Base-by-base conservation (phyloP, 2,329 filamentous ascomycete genomes). In the Aureobasidium sp. region DNA sequence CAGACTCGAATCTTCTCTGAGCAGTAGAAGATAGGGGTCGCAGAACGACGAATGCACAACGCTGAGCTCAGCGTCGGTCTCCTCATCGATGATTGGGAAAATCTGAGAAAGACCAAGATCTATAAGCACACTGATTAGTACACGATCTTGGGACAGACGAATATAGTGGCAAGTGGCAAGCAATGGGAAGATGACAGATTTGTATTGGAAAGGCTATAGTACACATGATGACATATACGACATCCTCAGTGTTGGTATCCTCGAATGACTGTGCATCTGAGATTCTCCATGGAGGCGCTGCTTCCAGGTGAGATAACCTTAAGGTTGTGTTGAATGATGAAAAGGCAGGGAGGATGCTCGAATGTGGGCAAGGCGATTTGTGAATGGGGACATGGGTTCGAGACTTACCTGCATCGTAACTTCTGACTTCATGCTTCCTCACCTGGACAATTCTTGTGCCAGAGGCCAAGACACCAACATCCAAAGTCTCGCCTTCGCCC, bases 61-160 rank as follows among this genome's bases (percentile, higher is more conserved):
- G 59, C 87, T 83, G 5, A 90, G 87, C 69, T 96, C 90, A 22
- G 84, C 87, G 14, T 89, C 91, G 0, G 87, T 92, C 66, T 94
- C 90, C 69, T 96, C 94, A 68, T 97, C 94, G 65, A 90, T 84
- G 83, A 97, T 91, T 0, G 92, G 91, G 55, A 97, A 82, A 61
- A 99, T 97, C 70, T 97, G 93, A 49, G 87, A 87, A 59, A 99
- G 82, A 12, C 88, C 90, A 63, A 99, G 83, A 73, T 96, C 90
- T 91, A 69, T 53, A 36, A 17, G 25, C 39, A 29, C 29, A 15
- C 3, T 41, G n/a, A 36, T 62, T 47, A 62, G 60, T 37, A 49
- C 56, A 49, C 56, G 3, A 17, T 7, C 34, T 25, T 22, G 20
- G 42, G 42, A 44, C 17, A 44, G n/a, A 42, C 25, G n/a, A n/a